These are phyloP conservation scores for Phytophthora lateralis DNA, from an alignment of 352 stramenopile species.

Conservation along the genomic window DNA sequence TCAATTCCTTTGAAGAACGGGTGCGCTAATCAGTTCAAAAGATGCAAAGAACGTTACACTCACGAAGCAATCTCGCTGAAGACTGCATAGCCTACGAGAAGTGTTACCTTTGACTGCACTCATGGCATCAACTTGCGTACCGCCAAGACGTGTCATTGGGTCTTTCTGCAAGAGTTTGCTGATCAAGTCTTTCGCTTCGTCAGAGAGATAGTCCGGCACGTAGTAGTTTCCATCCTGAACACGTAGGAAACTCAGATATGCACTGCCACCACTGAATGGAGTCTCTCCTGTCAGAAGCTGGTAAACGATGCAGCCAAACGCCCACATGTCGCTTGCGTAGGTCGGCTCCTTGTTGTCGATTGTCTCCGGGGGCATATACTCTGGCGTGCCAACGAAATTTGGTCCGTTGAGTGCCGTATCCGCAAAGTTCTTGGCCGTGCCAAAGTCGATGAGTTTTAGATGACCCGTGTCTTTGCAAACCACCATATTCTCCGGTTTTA, in stretches of 20 bases:
- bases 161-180: constrained; percentile 55
- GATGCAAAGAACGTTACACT: constrained; percentile 8
- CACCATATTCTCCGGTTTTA: constrained; percentile 98
- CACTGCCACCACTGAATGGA: constrained; percentile 76
- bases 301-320: constrained; percentile 78
- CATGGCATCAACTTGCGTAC: constrained; percentile 38
- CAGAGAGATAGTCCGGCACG: constrained; percentile 67
- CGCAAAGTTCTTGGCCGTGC: constrained; percentile 76
- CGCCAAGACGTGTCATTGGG: constrained; percentile 39
- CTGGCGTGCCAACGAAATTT: constrained; percentile 89
- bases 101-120: constrained; percentile 63
- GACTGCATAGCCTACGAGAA: background rate
- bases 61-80: background rate
- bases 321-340: constrained; percentile 72
- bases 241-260: constrained; percentile 82
- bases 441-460: constrained; percentile 84
- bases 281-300: constrained; percentile 83
- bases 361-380: constrained; percentile 89
- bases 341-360: constrained; percentile 82
- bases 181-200: constrained; percentile 69
- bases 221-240: constrained; percentile 66
- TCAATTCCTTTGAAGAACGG: constrained; percentile 75
- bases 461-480: constrained; percentile 60
- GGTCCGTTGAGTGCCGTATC: constrained; percentile 71
- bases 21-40: constrained; percentile 47